Conservation (phyloP, 108 stramenopile genomes). For the Conticribra weissflogii region DNA sequence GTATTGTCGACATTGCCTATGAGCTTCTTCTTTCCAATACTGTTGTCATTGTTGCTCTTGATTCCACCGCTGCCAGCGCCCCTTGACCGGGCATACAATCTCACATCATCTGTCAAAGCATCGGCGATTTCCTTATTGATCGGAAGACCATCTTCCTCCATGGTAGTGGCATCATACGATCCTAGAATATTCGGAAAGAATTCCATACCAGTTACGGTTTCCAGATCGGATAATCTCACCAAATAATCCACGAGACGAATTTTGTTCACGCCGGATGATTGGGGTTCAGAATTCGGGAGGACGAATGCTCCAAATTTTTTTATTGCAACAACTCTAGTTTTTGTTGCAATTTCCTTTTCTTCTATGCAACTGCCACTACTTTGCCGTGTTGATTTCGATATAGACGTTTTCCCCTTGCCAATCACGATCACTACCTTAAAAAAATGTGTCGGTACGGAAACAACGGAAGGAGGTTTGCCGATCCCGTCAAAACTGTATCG, state of each 20-base stretch:
- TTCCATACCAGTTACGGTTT: slow-evolving; percentile 75
- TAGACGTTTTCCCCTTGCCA: slow-evolving; percentile 12
- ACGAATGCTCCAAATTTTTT: slow-evolving; percentile 81
- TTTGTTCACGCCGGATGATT: slow-evolving; percentile 10
- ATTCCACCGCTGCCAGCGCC: background rate
- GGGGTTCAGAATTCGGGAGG: slow-evolving; percentile 62
- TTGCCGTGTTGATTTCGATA: background rate
- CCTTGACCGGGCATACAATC: background rate
- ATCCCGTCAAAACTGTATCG: slow-evolving; percentile 64
- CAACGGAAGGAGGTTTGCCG: slow-evolving; percentile 70
- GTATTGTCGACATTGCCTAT: too few species aligned
- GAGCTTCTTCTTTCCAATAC: too few species aligned
- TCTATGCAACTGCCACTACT: too few species aligned
- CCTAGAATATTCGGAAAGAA: slow-evolving; percentile 66
- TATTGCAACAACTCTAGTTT: background rate
- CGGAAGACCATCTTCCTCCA: slow-evolving; percentile 21
- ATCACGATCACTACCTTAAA: slow-evolving; percentile 76
- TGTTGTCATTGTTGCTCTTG: background rate
- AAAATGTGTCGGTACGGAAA: slow-evolving; percentile 86
- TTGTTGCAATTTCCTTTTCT: background rate
- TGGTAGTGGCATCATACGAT: slow-evolving; percentile 5
- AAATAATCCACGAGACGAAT: slow-evolving; percentile 58
- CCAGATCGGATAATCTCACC: slow-evolving; percentile 83
- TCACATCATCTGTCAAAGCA: slow-evolving; percentile 46
- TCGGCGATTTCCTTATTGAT: slow-evolving; percentile 39